phyloP scores from a whole-genome alignment of 345 rosid species.

The Eucalyptus curtisii region DNA sequence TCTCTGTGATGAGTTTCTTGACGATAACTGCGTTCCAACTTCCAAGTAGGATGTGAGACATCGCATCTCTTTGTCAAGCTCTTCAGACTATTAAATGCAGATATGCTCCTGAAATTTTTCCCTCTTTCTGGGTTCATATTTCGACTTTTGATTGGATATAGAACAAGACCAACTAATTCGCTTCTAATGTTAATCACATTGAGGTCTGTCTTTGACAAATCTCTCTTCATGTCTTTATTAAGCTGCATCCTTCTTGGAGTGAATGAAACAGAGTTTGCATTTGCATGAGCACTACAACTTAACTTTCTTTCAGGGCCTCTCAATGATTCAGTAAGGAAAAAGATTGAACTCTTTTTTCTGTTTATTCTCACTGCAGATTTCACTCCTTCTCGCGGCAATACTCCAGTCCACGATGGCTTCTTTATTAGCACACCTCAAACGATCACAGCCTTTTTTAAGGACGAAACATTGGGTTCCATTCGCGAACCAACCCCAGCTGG shows the following conservation, averaged over 20 bases:
- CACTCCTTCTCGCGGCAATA: constrained; percentile 80
- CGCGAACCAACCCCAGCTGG: constrained; percentile 26
- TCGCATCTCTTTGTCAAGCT: background rate
- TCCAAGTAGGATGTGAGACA: background rate
- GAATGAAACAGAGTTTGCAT: background rate
- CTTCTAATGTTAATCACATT: background rate
- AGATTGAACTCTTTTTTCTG: too few species aligned
- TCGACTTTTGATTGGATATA: background rate
- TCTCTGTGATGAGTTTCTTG: background rate
- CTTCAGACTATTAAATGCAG: background rate
- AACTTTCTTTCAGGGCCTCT: background rate
- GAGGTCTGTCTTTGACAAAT: background rate
- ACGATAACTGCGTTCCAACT: background rate
- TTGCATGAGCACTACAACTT: background rate
- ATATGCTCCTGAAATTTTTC: background rate
- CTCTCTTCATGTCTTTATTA: background rate
- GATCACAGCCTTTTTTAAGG: background rate
- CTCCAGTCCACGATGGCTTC: constrained; percentile 50
- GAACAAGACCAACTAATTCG: background rate
- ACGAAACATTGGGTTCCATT: constrained; percentile 14
- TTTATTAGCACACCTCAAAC: constrained; percentile 28
- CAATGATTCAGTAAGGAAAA: background rate
- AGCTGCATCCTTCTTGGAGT: background rate
- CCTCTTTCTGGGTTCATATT: background rate
- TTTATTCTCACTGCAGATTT: constrained; percentile 41